A percentile compares a stretch with the other conserved stretches of the same genome.
Evolutionary conservation across 108 stramenopile species (phyloP).

Genomic region (Skeletonema tropicum): DNA sequence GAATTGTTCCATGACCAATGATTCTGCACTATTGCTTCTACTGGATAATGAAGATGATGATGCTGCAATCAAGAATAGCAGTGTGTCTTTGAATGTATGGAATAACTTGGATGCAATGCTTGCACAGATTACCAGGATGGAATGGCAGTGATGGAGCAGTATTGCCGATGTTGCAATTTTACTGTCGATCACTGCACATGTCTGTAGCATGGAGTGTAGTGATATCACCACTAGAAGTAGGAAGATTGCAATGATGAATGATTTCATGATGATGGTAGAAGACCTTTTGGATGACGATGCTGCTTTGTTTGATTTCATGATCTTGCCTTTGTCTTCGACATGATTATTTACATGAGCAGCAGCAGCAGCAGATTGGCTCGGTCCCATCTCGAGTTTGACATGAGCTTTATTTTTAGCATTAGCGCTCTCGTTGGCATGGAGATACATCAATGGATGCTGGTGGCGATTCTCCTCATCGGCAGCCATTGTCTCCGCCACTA

Average conservation of each 20-base stretch:
- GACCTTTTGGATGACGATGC: not conserved
- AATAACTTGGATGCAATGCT: not conserved
- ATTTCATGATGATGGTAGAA: not conserved
- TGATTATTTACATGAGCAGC: not conserved
- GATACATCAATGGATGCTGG: not conserved
- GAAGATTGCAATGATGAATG: not conserved
- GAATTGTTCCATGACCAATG: not conserved
- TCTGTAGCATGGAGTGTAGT: not conserved
- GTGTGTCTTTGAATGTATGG: not conserved
- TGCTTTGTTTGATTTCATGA: not conserved
- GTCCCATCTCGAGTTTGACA: not conserved
- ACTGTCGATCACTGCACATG: not conserved
- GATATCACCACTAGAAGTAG: not conserved
- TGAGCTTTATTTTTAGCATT: not conserved
- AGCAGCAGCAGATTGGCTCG: not conserved
- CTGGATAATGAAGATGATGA: not conserved
- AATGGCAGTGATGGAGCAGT: slow-evolving; percentile 1
- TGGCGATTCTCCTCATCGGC: not conserved
- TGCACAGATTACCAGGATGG: not conserved
- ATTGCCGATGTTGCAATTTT: slow-evolving; percentile 1
- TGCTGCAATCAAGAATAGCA: not conserved
- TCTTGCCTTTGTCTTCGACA: not conserved
- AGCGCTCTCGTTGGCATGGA: not conserved
- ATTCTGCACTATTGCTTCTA: not conserved
- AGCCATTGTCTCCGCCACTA: not conserved